phyloP scores from a whole-genome alignment of 2,329 filamentous ascomycete genomes.

The Gnomoniopsis sp. region DNA sequence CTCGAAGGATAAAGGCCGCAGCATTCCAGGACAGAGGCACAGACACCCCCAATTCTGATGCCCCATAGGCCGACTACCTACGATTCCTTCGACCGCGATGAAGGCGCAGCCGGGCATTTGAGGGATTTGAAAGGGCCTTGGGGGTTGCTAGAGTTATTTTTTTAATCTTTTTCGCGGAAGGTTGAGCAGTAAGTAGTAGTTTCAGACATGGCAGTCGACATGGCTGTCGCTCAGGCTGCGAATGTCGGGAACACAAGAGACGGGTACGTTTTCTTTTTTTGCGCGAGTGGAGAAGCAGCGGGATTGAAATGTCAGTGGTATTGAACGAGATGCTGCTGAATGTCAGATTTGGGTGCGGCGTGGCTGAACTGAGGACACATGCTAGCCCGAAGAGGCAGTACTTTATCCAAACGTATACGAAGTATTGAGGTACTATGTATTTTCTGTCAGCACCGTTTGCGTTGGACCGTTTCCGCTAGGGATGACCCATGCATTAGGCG shows the following conservation, averaged over 20 bases:
- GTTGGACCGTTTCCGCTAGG: not conserved
- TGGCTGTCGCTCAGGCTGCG: not conserved
- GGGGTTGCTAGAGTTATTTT: not conserved
- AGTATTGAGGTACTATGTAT: not conserved
- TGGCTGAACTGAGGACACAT: not conserved
- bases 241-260: not conserved
- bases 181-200: not conserved
- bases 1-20: no score
- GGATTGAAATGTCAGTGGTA: not conserved
- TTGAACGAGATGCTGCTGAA: not conserved
- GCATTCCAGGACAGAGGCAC: not conserved
- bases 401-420: not conserved
- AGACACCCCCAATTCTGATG: slow-evolving; percentile 16
- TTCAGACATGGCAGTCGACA: not conserved
- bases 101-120: slow-evolving; percentile 9
- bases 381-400: not conserved
- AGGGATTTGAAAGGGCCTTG: not conserved
- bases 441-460: not conserved
- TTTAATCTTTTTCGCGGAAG: not conserved
- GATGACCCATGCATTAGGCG: not conserved
- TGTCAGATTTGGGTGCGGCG: not conserved
- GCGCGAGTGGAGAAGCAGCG: not conserved
- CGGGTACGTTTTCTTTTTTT: not conserved
- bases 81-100: not conserved
- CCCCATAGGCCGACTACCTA: not conserved